Conservation (phyloP, 305 asterid genomes). For the Fraxinus floribunda region DNA sequence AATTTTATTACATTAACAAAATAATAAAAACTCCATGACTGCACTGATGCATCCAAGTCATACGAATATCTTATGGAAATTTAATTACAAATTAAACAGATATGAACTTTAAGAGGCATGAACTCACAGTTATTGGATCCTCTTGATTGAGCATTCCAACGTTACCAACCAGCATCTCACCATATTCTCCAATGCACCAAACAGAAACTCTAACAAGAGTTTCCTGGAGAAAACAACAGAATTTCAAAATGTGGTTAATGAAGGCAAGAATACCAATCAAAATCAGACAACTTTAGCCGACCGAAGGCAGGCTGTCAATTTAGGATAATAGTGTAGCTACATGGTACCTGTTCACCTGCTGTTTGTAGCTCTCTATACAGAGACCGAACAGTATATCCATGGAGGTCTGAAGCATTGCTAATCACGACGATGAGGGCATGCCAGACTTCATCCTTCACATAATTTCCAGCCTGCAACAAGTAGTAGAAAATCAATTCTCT, state of each 20-base stretch:
- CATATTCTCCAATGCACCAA: constrained; percentile 99
- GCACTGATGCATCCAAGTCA: constrained; percentile 8
- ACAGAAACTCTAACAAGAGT: constrained; percentile 89
- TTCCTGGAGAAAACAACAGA: constrained; percentile 53
- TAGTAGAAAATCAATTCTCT: constrained; percentile 30
- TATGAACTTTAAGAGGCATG: constrained; percentile 20
- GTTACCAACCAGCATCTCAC: constrained; percentile 75
- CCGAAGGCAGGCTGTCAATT: not conserved
- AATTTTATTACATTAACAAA: not conserved
- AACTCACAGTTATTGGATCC: constrained; percentile 88
- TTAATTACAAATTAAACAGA: constrained; percentile 1
- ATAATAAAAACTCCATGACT: constrained; percentile 2
- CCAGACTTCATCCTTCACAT: constrained; percentile 95
- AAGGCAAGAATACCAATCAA: not conserved
- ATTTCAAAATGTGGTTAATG: constrained; percentile 20
- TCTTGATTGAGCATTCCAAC: constrained; percentile 76
- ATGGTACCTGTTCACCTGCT: constrained; percentile 70
- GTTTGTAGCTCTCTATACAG: constrained; percentile 74
- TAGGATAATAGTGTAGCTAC: constrained; percentile 16
- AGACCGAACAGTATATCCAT: constrained; percentile 82
- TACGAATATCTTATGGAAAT: constrained; percentile 11
- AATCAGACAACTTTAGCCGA: not conserved
- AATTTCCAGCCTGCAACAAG: constrained; percentile 78
- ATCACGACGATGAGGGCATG: constrained; percentile 89
- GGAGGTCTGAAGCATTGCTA: constrained; percentile 89